Evolutionary conservation across 257 asterid genomes (phyloP).

Genomic region (Galeopsis tetrahit): DNA sequence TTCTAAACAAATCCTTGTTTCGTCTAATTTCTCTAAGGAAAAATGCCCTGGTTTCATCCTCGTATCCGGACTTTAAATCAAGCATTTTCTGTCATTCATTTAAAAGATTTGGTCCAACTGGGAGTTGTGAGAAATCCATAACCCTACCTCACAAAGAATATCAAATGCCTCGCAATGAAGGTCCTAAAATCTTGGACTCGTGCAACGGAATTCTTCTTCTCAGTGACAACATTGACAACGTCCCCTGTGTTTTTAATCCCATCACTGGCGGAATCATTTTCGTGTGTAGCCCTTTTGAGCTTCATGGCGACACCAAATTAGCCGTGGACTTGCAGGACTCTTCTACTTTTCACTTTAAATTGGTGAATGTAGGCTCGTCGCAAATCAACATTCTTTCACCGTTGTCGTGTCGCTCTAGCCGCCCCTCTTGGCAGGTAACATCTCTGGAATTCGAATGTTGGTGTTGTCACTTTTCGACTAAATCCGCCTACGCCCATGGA

Average conservation of each 20-base stretch:
- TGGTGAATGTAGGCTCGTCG: background rate
- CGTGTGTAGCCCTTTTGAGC: background rate
- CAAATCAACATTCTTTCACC: background rate
- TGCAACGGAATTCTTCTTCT: background rate
- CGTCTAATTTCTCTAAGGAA: too few species aligned
- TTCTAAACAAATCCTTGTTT: too few species aligned
- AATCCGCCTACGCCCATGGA: background rate
- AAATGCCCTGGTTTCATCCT: too few species aligned
- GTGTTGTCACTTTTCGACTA: too few species aligned
- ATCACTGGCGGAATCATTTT: background rate
- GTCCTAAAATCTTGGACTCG: background rate
- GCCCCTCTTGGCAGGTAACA: too few species aligned
- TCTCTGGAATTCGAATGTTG: too few species aligned
- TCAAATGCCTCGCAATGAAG: background rate
- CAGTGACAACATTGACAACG: too few species aligned
- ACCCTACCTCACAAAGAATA: background rate
- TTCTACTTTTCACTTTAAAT: background rate
- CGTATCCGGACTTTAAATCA: too few species aligned
- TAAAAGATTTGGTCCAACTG: too few species aligned
- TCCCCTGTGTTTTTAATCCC: background rate
- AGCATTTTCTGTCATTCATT: too few species aligned
- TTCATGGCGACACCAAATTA: background rate
- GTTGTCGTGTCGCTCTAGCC: too few species aligned
- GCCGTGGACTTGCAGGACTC: background rate
- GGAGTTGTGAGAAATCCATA: too few species aligned